Conservation (phyloP, 1,284 basidiomycete genomes). For the Boletus holoroseus region DNA sequence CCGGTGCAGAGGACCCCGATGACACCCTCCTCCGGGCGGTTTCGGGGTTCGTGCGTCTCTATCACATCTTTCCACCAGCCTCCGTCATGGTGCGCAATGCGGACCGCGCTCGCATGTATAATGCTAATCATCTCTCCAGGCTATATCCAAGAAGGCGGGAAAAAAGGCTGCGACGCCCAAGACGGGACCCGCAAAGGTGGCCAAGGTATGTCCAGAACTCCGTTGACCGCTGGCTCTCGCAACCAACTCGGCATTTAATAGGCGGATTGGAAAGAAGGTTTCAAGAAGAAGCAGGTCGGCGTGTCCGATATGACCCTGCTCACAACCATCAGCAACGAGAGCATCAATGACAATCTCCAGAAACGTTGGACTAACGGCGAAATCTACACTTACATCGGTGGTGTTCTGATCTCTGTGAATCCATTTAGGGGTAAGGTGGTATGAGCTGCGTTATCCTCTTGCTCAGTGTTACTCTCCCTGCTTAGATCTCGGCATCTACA, state of each 20-base stretch:
- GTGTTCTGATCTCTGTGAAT: constrained; percentile 97
- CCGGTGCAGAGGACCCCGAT: constrained; percentile 19
- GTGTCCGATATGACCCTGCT: constrained; percentile 99
- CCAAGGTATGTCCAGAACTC: constrained; percentile 50
- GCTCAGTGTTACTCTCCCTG: not conserved
- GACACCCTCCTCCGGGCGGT: constrained; percentile 6
- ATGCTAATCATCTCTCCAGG: constrained; percentile 42
- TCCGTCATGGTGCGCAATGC: constrained; percentile 23
- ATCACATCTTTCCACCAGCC: constrained; percentile 4
- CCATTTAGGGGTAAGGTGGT: constrained; percentile 80
- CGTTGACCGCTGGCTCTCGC: constrained; percentile 1
- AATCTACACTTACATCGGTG: constrained; percentile 99
- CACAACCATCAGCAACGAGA: constrained; percentile 96
- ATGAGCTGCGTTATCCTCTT: not conserved
- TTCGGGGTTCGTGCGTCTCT: constrained; percentile 12
- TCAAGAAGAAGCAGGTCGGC: constrained; percentile 97
- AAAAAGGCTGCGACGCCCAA: constrained; percentile 74
- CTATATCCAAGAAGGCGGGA: constrained; percentile 85
- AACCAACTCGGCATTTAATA: constrained; percentile 31
- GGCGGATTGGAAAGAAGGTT: constrained; percentile 98
- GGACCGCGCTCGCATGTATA: not conserved
- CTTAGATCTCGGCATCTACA: constrained; percentile 94
- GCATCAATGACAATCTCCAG: constrained; percentile 96
- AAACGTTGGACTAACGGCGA: constrained; percentile 93
- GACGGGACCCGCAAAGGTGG: constrained; percentile 62